Evolutionary conservation across 257 asterid species (phyloP).

Genomic region (Penstemon davidsonii): DNA sequence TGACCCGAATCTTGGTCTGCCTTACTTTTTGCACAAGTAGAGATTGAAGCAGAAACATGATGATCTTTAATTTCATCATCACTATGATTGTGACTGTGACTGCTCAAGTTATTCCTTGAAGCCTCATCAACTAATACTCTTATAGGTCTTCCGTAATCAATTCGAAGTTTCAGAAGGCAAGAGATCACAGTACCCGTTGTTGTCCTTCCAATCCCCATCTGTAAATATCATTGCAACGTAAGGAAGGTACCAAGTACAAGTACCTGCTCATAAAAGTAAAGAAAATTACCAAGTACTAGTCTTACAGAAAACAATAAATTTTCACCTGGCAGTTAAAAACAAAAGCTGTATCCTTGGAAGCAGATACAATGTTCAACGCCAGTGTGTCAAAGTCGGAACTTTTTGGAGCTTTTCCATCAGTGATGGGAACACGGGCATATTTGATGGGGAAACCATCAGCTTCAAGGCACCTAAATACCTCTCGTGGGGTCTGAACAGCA

Average conservation of each 20-base stretch:
- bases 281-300: conserved; percentile 14
- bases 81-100: conserved; percentile 25
- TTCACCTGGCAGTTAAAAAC: conserved; percentile 96
- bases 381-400: conserved; percentile 89
- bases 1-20: conserved; percentile 48
- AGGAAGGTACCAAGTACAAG: conserved; percentile 30
- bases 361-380: conserved; percentile 77
- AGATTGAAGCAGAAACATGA: conserved; percentile 37
- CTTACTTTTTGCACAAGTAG: conserved; percentile 43
- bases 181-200: conserved; percentile 97
- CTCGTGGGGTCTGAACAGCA: conserved; percentile 90
- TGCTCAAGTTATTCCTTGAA: conserved; percentile 43
- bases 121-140: conserved; percentile 56
- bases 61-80: conserved; percentile 59
- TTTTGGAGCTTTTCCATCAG: conserved; percentile 99
- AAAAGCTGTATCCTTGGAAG: conserved; percentile 89
- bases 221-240: conserved; percentile 27
- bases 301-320: conserved; percentile 18
- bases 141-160: conserved; percentile 86
- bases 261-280: conserved; percentile 24
- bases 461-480: conserved; percentile 83
- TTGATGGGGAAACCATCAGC: conserved; percentile 82
- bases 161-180: conserved; percentile 88
- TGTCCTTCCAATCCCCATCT: conserved; percentile 99
- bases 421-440: conserved; percentile 96